Evolutionary conservation across 108 stramenopile genomes (phyloP).

Genomic region (Skeletonema menzelii): DNA sequence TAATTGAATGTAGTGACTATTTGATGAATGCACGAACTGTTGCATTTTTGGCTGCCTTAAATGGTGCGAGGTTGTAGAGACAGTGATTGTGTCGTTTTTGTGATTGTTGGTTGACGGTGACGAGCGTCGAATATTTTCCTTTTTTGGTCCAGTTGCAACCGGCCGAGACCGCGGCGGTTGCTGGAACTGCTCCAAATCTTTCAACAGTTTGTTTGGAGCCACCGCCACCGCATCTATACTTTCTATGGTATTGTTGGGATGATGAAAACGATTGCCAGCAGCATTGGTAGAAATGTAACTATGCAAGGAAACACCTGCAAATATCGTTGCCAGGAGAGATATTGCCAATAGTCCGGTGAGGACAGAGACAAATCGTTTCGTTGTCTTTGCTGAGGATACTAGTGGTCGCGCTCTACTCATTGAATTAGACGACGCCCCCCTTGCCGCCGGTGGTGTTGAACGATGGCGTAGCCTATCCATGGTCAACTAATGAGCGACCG

Average conservation of each 20-base stretch:
- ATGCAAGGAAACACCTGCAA: neutral
- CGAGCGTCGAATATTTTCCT: neutral
- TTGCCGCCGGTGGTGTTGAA: neutral
- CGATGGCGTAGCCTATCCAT: constrained; percentile 2
- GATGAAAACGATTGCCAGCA: neutral
- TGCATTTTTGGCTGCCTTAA: neutral
- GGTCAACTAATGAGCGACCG: neutral
- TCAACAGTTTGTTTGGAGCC: neutral
- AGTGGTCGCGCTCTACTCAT: neutral
- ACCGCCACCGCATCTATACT: neutral
- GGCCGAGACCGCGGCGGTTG: neutral
- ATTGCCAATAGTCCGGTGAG: neutral
- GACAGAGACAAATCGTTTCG: neutral
- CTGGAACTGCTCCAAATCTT: neutral
- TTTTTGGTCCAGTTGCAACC: neutral
- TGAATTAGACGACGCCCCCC: neutral
- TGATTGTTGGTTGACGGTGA: neutral
- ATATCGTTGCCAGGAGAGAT: neutral
- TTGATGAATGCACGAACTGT: neutral
- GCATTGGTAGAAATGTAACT: neutral
- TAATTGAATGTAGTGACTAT: neutral
- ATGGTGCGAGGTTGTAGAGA: neutral
- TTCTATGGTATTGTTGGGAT: neutral
- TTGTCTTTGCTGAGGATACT: neutral
- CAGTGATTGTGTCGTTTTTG: neutral